phyloP scores from a whole-genome alignment of 768 basidiomycete genomes.

The Phylloporus rhodoxanthus region DNA sequence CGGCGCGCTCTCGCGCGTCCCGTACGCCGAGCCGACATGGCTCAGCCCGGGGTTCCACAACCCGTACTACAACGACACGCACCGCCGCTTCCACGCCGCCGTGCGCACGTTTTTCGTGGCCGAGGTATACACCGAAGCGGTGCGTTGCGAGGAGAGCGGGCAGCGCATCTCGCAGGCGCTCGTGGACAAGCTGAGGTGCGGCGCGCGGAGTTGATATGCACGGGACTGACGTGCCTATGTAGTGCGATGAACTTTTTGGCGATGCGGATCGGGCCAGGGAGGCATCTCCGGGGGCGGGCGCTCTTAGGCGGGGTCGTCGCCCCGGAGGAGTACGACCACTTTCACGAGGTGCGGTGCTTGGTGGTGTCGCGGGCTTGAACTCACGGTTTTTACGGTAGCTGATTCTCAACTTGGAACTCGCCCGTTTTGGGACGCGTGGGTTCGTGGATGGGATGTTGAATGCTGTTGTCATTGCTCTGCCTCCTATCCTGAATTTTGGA shows the following conservation, averaged over 20 bases:
- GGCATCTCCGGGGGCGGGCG: conserved; percentile 75
- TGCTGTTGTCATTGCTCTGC: conserved; percentile 80
- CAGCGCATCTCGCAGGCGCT: conserved; percentile 82
- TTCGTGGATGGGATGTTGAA: conserved; percentile 84
- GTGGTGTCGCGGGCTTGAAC: background rate
- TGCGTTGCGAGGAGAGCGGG: conserved; percentile 77
- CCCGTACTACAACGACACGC: conserved; percentile 75
- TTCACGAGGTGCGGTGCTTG: conserved; percentile 65
- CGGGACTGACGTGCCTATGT: background rate
- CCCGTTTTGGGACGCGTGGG: conserved; percentile 77
- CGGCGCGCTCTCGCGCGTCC: conserved; percentile 68
- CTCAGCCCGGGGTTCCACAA: conserved; percentile 58
- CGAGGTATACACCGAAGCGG: conserved; percentile 69
- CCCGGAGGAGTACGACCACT: conserved; percentile 89
- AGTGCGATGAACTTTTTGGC: conserved; percentile 62
- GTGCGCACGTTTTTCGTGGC: conserved; percentile 74
- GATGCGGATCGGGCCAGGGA: conserved; percentile 73
- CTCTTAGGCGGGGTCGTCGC: conserved; percentile 77
- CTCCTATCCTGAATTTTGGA: conserved; percentile 86
- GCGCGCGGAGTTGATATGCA: too few species aligned
- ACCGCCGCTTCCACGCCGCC: conserved; percentile 67
- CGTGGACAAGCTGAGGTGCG: conserved; percentile 77
- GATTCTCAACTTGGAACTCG: conserved; percentile 77
- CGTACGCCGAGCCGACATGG: conserved; percentile 87
- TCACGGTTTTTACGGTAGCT: conserved; percentile 38